Base-by-base conservation (phyloP, 768 basidiomycete genomes). In the Tulasnella sp. region DNA sequence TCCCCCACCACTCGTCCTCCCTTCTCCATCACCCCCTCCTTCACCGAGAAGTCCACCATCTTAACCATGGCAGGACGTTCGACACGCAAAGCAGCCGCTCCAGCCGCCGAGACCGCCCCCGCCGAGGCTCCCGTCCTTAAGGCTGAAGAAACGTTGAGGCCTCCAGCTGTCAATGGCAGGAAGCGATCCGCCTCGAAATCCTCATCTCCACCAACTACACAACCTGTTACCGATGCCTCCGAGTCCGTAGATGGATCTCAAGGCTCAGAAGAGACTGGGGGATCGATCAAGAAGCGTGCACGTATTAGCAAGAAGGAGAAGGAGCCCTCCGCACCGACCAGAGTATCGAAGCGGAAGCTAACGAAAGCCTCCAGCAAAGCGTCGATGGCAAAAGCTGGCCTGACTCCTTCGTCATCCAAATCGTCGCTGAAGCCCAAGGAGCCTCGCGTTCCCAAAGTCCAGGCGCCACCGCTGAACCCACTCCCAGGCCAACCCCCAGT, bases 401-500 rank as follows among this genome's bases (percentile, higher is more conserved):
- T 73, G 48, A 54, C 76, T 46, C 31, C 64, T 37, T 69, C 64
- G 64, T 31, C 64, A 69, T 40, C 78, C 20, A 74, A 73, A 54
- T n/a, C 79, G 24, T 73, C 64, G 37, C 20, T 50, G 9, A 72
- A 41, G 11, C 3, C 80, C 22, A 75, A 75, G n/a, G 72, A 75
- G 50, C 80, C 81, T 69, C 64, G 41, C 40, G 37, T 46, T 41
- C 44, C 64, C 42, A 80, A 75, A 74, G 72, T 73, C 31, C 69
- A 46, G 16, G 40, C 79, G 20, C 81, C 81, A 58, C 76, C 82
- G 8, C 72, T 84, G 50, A 84, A 85, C 77, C 48, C 80, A 11
- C 87, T 95, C 4, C 94, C 93, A 22, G 86, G 87, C 9, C 89
- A 91, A 41, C 90, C 90, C 12, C 84, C 87, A 73, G 89, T 90